Evolutionary conservation across 2,329 filamentous ascomycete genomes (phyloP).

Genomic region (Chalaropsis thielavioides): DNA sequence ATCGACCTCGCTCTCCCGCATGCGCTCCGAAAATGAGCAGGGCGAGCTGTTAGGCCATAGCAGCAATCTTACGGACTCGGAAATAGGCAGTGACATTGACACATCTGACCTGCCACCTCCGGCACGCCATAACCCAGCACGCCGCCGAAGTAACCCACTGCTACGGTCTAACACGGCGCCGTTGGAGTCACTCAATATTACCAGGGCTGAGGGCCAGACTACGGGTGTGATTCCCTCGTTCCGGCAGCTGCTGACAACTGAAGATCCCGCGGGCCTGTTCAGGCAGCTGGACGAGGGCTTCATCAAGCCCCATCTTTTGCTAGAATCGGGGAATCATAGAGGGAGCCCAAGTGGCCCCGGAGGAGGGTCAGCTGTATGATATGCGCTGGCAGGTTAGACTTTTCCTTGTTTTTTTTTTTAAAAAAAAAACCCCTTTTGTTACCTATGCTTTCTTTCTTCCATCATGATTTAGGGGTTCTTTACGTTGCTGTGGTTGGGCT

Average conservation of each 20-base stretch:
- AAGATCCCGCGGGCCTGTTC: slow-evolving; percentile 83
- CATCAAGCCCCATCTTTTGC: slow-evolving; percentile 77
- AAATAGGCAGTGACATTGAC: slow-evolving; percentile 50
- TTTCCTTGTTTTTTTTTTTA: slow-evolving; percentile 6
- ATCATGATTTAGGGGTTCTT: not conserved
- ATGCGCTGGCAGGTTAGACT: slow-evolving; percentile 1
- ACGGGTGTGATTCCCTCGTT: slow-evolving; percentile 37
- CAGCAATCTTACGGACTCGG: slow-evolving; percentile 38
- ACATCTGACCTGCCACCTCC: slow-evolving; percentile 52
- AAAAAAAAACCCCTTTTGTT: too few species aligned
- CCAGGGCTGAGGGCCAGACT: not conserved
- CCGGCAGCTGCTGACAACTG: slow-evolving; percentile 64
- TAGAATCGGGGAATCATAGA: slow-evolving; percentile 38
- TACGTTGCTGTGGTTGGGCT: slow-evolving; percentile 1
- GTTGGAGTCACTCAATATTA: slow-evolving; percentile 17
- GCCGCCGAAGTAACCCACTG: slow-evolving; percentile 19
- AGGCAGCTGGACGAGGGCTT: slow-evolving; percentile 89
- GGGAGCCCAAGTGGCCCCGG: slow-evolving; percentile 31
- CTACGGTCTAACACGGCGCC: slow-evolving; percentile 14
- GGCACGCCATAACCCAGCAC: slow-evolving; percentile 32
- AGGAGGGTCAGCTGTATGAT: slow-evolving; percentile 20
- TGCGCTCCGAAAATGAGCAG: slow-evolving; percentile 33
- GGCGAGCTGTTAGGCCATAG: slow-evolving; percentile 27
- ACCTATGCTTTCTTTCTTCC: not conserved
- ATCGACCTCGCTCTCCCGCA: slow-evolving; percentile 39